Evolutionary conservation across 495 filamentous ascomycete species (phyloP), one percentile per base, ranked within the genome.

Genomic region (Lichenothelia convexa): DNA sequence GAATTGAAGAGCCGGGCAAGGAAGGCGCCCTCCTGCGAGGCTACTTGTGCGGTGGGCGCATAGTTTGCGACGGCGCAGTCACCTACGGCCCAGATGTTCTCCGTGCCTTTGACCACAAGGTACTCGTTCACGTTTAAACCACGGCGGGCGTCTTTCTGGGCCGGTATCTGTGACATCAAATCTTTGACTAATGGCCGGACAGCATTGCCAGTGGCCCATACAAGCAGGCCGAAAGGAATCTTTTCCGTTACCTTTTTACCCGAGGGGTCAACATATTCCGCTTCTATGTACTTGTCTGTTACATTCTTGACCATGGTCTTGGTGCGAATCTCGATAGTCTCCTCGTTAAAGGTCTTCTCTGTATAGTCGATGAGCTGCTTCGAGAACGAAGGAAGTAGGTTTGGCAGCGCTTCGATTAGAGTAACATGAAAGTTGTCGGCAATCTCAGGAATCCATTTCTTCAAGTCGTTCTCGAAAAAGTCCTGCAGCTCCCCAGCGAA

Each of bases 301-400:
- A 99, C 89, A 41, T 79, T 82, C 65, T 94, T 95, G 53, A 99
- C 89, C 77, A 92, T 86, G 33, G 89, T 99, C 73, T 99, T 99
- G 41, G 89, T 91, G 56, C 75, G 78, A 62, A 99, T 87, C 39
- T 78, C 73, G 53, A 99, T 99, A 47, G 80, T 81, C 62, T 95
- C 87, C 65, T 95, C 91, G 61, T 91, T 89, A 70, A 99, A 93
- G 38, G 86, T 92, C 55, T 81, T 83, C 62, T 95, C 91, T 45
- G 91, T 95, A 66, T 95, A 99, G 54, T 99, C 87, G 58, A 95
- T 95, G 45, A 99, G 67, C 55, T 93, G 81, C 69, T 95, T 95
- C 56, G 84, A 93, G 70, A 99, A 99, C 77, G 83, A 89, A 48
- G 89, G 89, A 18, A 29, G 18, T 47, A 65, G 91, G 56, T 91